Evolutionary conservation across 2,329 filamentous ascomycete species (phyloP).

Genomic region (Torrubiellomyces zombiae): DNA sequence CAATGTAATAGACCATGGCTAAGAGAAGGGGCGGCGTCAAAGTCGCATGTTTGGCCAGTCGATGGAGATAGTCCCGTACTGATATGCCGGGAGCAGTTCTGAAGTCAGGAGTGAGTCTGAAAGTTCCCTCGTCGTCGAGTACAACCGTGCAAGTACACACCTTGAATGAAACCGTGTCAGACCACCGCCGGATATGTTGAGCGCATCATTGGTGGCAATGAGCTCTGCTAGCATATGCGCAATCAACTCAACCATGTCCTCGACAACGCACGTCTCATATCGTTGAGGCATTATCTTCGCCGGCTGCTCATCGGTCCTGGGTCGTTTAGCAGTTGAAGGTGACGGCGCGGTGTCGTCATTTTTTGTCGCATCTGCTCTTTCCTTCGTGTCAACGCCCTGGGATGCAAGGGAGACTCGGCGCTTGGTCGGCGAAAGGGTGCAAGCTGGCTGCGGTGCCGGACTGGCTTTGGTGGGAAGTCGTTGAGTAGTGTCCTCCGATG

Average conservation of each 20-base stretch:
- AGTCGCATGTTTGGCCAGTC: constrained; percentile 84
- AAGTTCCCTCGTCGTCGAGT: too few species aligned
- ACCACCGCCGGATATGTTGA: constrained; percentile 55
- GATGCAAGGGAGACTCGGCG: constrained; percentile 12
- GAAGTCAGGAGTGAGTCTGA: constrained; percentile 2
- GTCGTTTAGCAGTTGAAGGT: constrained; percentile 25
- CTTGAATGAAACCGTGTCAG: constrained; percentile 91
- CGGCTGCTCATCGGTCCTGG: constrained; percentile 30
- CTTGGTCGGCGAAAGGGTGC: constrained; percentile 18
- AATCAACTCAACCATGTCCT: constrained; percentile 80
- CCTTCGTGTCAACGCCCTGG: background rate
- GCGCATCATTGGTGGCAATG: constrained; percentile 84
- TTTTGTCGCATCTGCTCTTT: background rate
- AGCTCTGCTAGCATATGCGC: constrained; percentile 92
- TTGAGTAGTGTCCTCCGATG: too few species aligned
- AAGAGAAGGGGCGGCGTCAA: constrained; percentile 86
- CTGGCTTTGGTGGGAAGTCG: background rate
- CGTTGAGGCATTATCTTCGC: constrained; percentile 47
- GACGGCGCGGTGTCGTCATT: too few species aligned
- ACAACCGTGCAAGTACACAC: constrained; percentile 27
- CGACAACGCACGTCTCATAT: constrained; percentile 69
- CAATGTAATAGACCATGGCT: constrained; percentile 98
- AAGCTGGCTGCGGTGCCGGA: constrained; percentile 1
- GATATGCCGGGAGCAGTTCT: constrained; percentile 69
- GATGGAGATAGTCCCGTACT: constrained; percentile 82